phyloP scores from a whole-genome alignment of 305 asterid genomes.

The Fraxinus sp. region DNA sequence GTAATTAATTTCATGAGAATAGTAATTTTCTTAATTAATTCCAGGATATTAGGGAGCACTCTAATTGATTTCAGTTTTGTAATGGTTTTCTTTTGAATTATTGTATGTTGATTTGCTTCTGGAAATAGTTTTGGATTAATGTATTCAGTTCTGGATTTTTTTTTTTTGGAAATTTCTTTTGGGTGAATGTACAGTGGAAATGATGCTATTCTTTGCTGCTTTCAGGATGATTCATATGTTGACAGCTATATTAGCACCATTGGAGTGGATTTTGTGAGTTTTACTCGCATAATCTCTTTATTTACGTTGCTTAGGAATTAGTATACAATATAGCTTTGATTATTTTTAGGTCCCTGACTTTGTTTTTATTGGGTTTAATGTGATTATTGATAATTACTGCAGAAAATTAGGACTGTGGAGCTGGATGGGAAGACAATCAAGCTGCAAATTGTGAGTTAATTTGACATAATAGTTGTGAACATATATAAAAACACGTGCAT shows the following conservation, averaged over 20 bases:
- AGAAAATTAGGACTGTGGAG: conserved; percentile 95
- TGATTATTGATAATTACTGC: conserved; percentile 27
- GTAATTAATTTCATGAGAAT: not conserved
- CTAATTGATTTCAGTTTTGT: not conserved
- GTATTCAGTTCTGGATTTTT: not conserved
- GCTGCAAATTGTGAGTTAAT: conserved; percentile 83
- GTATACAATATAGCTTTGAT: not conserved
- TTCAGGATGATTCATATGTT: conserved; percentile 90
- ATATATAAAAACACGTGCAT: not conserved
- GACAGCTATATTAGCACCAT: conserved; percentile 97
- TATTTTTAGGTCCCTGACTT: not conserved
- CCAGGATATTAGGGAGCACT: not conserved
- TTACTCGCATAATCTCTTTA: not conserved
- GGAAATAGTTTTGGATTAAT: not conserved
- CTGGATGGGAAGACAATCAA: conserved; percentile 86
- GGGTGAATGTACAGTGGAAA: not conserved
- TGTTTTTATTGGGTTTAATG: not conserved
- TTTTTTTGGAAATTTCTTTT: not conserved
- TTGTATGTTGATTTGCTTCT: not conserved
- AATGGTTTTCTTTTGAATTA: not conserved
- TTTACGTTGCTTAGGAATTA: not conserved
- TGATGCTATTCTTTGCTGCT: conserved; percentile 25
- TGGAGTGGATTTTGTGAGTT: conserved; percentile 88
- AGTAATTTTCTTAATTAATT: not conserved
- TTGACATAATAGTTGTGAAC: not conserved